Conservation (phyloP, 106 monocot species). For the Dendrobium huoshanense region DNA sequence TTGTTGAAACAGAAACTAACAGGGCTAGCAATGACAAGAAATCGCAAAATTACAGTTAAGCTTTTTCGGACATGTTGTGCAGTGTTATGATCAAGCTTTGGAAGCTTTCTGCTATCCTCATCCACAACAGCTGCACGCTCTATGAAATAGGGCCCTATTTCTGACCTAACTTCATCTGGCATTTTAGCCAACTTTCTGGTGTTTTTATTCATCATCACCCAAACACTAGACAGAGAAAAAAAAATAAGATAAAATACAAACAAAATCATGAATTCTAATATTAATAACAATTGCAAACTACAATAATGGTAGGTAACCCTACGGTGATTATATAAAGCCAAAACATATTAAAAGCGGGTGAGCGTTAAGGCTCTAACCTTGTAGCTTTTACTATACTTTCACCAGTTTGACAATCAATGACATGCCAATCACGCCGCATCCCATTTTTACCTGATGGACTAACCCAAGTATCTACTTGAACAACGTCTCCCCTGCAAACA, state of each 20-base stretch:
- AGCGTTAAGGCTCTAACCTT: slow-evolving; percentile 29
- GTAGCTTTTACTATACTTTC: slow-evolving; percentile 73
- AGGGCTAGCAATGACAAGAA: neutral
- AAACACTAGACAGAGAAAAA: slow-evolving; percentile 37
- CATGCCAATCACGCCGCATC: slow-evolving; percentile 93
- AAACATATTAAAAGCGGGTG: slow-evolving; percentile 2
- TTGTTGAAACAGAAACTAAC: neutral
- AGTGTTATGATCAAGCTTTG: slow-evolving; percentile 54
- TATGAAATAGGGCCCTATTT: slow-evolving; percentile 70
- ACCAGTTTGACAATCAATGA: slow-evolving; percentile 70
- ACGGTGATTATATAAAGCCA: neutral
- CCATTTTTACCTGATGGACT: slow-evolving; percentile 86
- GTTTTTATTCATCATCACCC: slow-evolving; percentile 93
- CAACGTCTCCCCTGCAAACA: slow-evolving; percentile 73
- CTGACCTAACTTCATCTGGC: slow-evolving; percentile 76
- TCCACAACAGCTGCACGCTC: slow-evolving; percentile 50
- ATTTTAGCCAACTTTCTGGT: slow-evolving; percentile 71
- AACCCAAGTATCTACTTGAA: slow-evolving; percentile 95
- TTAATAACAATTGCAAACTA: neutral
- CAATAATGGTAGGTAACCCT: neutral
- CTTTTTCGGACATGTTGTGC: slow-evolving; percentile 65
- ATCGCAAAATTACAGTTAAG: slow-evolving; percentile 48
- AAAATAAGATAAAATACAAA: neutral
- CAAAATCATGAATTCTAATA: slow-evolving; percentile 1
- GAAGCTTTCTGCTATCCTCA: slow-evolving; percentile 70